Percentiles rank a stretch among this genome's conserved stretches.
These are phyloP conservation scores for Phytophthora megakarya DNA, from an alignment of 352 stramenopile species.

Conservation along the genomic window DNA sequence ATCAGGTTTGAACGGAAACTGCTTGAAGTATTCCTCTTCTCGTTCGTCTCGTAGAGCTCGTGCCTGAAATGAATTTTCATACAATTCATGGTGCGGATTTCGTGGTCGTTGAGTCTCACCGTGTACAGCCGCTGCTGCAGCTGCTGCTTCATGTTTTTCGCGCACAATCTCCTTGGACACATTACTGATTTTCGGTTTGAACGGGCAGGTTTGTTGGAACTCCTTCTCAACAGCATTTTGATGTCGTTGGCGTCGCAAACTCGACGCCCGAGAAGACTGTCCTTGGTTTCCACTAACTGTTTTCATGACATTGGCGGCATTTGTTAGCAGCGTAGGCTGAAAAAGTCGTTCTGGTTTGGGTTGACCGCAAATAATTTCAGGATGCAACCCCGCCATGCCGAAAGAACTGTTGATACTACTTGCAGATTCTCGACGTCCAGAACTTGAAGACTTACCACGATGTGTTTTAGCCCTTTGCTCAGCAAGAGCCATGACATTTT, in stretches of 20 bases:
- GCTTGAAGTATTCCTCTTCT: slow-evolving; percentile 60
- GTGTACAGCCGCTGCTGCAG: slow-evolving; percentile 22
- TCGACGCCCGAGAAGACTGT: slow-evolving; percentile 37
- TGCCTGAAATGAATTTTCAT: slow-evolving; percentile 69
- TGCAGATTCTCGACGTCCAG: slow-evolving; percentile 22
- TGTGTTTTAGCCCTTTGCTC: slow-evolving; percentile 13
- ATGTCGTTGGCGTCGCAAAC: slow-evolving; percentile 49
- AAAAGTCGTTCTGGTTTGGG: slow-evolving; percentile 67
- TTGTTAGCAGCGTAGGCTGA: slow-evolving; percentile 62
- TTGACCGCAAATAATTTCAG: slow-evolving; percentile 57
- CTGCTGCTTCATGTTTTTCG: slow-evolving; percentile 63
- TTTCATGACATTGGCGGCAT: slow-evolving; percentile 32
- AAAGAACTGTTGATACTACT: slow-evolving; percentile 33
- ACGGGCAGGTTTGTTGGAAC: slow-evolving; percentile 70
- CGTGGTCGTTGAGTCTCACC: slow-evolving; percentile 36
- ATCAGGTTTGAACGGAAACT: slow-evolving; percentile 81
- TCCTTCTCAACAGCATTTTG: slow-evolving; percentile 66
- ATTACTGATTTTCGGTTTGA: slow-evolving; percentile 74
- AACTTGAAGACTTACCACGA: slow-evolving; percentile 12
- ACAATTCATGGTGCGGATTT: slow-evolving; percentile 67
- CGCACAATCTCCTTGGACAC: slow-evolving; percentile 76
- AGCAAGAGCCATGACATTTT: slow-evolving; percentile 49
- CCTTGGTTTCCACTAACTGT: slow-evolving; percentile 51
- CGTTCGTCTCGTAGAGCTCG: slow-evolving; percentile 45
- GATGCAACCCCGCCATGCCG: slow-evolving; percentile 19